Evolutionary conservation across 139 green algal species (phyloP).

Genomic region (Volvox africanus): DNA sequence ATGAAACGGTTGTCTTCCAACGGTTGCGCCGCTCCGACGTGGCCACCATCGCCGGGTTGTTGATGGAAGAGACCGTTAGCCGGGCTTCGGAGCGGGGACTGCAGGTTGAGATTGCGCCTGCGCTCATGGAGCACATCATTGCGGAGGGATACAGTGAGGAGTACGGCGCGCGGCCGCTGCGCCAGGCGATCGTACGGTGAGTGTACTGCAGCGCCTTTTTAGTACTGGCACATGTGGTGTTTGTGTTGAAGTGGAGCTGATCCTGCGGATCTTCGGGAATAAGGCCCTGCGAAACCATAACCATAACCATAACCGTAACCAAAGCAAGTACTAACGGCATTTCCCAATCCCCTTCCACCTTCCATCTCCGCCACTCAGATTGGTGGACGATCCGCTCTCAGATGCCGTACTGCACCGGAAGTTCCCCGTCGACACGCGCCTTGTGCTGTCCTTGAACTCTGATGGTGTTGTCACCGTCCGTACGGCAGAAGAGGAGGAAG

Average conservation of each 20-base stretch:
- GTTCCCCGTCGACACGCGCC: slow-evolving; percentile 54
- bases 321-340: no score
- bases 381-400: slow-evolving; percentile 70
- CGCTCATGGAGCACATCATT: slow-evolving; percentile 73
- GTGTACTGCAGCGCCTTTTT: no score
- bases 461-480: slow-evolving; percentile 42
- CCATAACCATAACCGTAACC: no score
- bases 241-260: no score
- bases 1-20: slow-evolving; percentile 86
- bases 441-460: slow-evolving; percentile 46
- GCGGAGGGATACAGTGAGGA: slow-evolving; percentile 76
- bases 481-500: slow-evolving; percentile 14
- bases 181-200: slow-evolving; percentile 75
- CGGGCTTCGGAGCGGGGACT: slow-evolving; percentile 66
- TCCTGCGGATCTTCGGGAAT: no score
- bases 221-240: no score
- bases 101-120: slow-evolving; percentile 19
- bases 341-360: no score
- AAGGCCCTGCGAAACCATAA: no score
- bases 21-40: slow-evolving; percentile 74
- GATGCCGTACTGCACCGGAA: slow-evolving; percentile 72
- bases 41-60: slow-evolving; percentile 73
- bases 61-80: slow-evolving; percentile 72
- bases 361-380: not conserved
- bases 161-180: slow-evolving; percentile 85